Base-by-base conservation (phyloP, 176 grass and related monocot genomes). In the Canna indica region DNA sequence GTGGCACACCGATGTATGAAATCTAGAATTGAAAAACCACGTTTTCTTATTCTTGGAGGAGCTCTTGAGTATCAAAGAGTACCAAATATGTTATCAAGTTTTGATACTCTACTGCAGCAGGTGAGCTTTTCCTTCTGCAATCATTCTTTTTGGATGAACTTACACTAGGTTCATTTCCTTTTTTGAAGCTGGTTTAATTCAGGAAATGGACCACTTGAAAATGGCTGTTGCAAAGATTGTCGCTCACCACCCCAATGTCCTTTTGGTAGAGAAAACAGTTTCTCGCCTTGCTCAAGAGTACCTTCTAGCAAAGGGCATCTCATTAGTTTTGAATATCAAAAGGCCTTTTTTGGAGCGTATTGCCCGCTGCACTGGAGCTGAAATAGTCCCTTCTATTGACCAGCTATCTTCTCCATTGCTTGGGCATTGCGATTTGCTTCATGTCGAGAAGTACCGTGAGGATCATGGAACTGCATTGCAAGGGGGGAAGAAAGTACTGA, bases 151-250 rank as follows among this genome's bases (percentile, higher is more conserved):
- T 78, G 25, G 77, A 26, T 47, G 32, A 44, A n/a, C 13, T 52
- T 64, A 32, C 46, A 11, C 73, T 78, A 39, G 22, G 9, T 71
- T 68, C 7, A 44, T 56, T 39, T 59, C 77, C 77, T 69, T 80
- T 68, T 48, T 45, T 62, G 38, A 69, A 48, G 5, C 31, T 84
- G 42, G 15, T 52, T 27, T 53, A 80, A 31, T 80, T 69, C 86
- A 99, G 94, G 94, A 99, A 87, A 93, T 76, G 46, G 94, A 99
- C 80, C 94, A 93, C 70, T 88, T 99, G 83, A 99, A 90, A 90
- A 99, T 99, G 94, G 86, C 89, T 32, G 86, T 99, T 3, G 88
- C 88, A 59, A 99, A 93, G 78, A 99, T 99, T 81, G 86, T 76
- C 74, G 86, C 88, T 81, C 86, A 99, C 77, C 81, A 83, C 60